Evolutionary conservation across 495 filamentous ascomycete species (phyloP), one percentile per base, ranked within the genome.

Genomic region (Pseudoneurospora amorphoporcata): DNA sequence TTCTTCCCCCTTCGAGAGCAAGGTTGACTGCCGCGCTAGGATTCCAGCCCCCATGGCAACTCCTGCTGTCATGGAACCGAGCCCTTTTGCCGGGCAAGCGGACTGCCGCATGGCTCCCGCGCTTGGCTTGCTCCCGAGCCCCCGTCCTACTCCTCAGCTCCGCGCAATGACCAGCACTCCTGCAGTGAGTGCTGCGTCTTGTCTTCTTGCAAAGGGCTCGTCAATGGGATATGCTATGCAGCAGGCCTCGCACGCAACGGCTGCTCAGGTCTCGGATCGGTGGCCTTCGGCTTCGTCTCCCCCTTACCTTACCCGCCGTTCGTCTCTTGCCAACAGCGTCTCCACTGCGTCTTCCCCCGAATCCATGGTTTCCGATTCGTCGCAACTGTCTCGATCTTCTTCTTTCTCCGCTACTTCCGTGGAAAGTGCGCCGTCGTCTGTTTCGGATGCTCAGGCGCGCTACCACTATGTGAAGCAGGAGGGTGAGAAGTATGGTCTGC

Each of bases 291-390:
- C 84, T 78, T 84, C 82, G 76, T 81, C 85, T 70, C 86, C 87
- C 37, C 83, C 85, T 78, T 79, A 90, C 82, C 83, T 86, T 81
- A 84, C 86, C 74, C 89, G 92, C 71, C 90, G 92, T 72, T 92
- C 92, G 32, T 94, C 93, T 45, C 83, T 92, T 73, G 91, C 92
- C 78, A 91, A 89, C 77, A 90, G 92, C 8, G 86, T 89, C 73
- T 95, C 93, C 3, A 90, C 89, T 39, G 86, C 88, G 47, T 96
- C 93, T 69, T 96, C 93, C 42, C 94, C 94, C 58, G 94, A 97
- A 76, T 96, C 93, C 72, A 94, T 95, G 92, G 83, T 96, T 35
- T 95, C 92, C 68, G 94, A 96, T 81, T 89, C 85, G 68, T 94
- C 92, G 45, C 88, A 87, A 73, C 87, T 90, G 72, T 93, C 91